Base-by-base conservation (phyloP, 2,329 filamentous ascomycete genomes). In the Dendryphion nanum region DNA sequence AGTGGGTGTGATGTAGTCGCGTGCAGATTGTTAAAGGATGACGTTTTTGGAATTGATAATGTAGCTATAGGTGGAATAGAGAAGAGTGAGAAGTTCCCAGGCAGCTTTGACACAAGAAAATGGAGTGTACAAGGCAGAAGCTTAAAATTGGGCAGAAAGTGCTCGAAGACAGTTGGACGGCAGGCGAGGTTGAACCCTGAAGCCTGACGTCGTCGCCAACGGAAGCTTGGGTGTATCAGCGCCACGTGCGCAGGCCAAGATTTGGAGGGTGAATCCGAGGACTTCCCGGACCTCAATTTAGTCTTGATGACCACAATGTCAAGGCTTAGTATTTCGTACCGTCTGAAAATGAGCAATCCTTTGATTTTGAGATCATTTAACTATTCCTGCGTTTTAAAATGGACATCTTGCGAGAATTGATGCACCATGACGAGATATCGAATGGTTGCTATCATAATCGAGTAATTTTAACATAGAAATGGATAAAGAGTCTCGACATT, bases 231-330 rank as follows among this genome's bases (percentile, higher is more conserved):
- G 28, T 13, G 24, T 24, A 18, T 14, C 5, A 32, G 20, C 18
- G 35, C 35, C 35, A 38, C 35, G 35, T 38, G 35, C 35, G 30
- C 18, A 33, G 13, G 33, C 33, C 31, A n/a, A 16, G 10, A 31
- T 26, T 26, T 26, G 10, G n/a, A 26, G 23, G n/a, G n/a, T n/a
- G n/a, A n/a, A n/a, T n/a, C n/a, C n/a, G n/a, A n/a, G n/a, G n/a
- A n/a, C n/a, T n/a, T n/a, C n/a, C n/a, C n/a, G n/a, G n/a, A n/a
- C n/a, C n/a, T n/a, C n/a, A n/a, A n/a, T n/a, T n/a, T n/a, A n/a
- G n/a, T n/a, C n/a, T n/a, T n/a, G n/a, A n/a, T n/a, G n/a, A n/a
- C n/a, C n/a, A n/a, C n/a, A n/a, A n/a, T n/a, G n/a, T n/a, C n/a
- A n/a, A n/a, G n/a, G n/a, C n/a, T n/a, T n/a, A n/a, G n/a, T n/a